Evolutionary conservation across 108 stramenopile genomes (phyloP).

Genomic region (Licmophora abbreviata): DNA sequence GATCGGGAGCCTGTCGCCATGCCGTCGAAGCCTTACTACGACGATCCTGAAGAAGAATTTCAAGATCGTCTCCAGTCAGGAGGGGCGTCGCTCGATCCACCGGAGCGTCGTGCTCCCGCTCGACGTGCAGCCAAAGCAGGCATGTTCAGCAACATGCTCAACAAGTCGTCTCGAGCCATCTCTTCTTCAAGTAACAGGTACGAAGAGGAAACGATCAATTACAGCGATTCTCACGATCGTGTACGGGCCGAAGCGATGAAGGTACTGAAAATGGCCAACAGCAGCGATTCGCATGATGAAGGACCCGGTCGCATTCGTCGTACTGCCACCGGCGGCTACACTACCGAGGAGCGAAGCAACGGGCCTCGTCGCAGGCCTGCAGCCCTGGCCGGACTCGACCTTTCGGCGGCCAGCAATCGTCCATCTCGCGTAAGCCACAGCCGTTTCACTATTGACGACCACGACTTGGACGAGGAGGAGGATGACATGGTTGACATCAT

Average conservation of each 20-base stretch:
- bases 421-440: neutral
- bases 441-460: neutral
- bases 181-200: neutral
- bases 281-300: neutral
- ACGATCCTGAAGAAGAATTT: neutral
- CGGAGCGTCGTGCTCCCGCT: no score
- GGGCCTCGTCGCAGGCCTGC: conserved; percentile 23
- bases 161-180: neutral
- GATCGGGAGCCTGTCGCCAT: neutral
- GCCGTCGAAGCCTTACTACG: neutral
- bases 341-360: neutral
- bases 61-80: no score
- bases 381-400: conserved; percentile 24
- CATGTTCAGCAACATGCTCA: neutral
- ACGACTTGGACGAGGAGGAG: conserved; percentile 6
- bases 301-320: neutral
- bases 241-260: conserved; percentile 11
- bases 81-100: no score
- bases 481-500: conserved; percentile 20
- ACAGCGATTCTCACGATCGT: conserved; percentile 3
- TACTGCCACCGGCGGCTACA: neutral
- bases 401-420: neutral
- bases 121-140: no score
- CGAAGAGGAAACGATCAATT: neutral
- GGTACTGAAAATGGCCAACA: conserved; percentile 8